phyloP scores from a whole-genome alignment of 768 basidiomycete species.

The Panellus pusillus region DNA sequence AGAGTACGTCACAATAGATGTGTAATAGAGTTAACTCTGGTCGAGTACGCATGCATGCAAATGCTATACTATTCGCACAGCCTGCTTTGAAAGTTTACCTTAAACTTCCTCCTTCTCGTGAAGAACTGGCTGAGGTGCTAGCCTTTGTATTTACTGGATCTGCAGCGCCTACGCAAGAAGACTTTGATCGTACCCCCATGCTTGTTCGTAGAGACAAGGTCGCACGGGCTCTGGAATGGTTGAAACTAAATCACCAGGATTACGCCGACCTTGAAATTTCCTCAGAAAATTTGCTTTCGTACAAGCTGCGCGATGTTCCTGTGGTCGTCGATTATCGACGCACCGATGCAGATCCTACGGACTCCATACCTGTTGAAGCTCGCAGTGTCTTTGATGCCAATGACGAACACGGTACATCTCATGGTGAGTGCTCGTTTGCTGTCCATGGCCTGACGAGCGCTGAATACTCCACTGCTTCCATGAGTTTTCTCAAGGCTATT shows the following conservation, averaged over 20 bases:
- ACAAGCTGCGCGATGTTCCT: slow-evolving; percentile 2
- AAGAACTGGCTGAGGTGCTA: slow-evolving; percentile 25
- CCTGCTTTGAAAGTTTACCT: slow-evolving; percentile 29
- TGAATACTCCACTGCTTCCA: slow-evolving; percentile 14
- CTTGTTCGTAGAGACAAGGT: slow-evolving; percentile 20
- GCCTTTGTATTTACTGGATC: slow-evolving; percentile 7
- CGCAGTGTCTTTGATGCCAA: slow-evolving; percentile 3
- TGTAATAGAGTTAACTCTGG: slow-evolving; percentile 30
- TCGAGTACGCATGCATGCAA: slow-evolving; percentile 27
- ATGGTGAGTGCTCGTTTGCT: slow-evolving; percentile 35
- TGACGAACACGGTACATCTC: slow-evolving; percentile 18
- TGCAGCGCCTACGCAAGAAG: not conserved
- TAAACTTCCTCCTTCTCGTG: slow-evolving; percentile 24
- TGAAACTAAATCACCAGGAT: slow-evolving; percentile 13
- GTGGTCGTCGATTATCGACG: slow-evolving; percentile 12
- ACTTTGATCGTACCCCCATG: slow-evolving; percentile 8
- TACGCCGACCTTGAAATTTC: slow-evolving; percentile 17
- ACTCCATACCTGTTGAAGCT: not conserved
- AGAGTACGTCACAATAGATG: slow-evolving; percentile 28
- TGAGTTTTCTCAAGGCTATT: slow-evolving; percentile 18
- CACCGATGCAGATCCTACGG: not conserved
- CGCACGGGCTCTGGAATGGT: slow-evolving; percentile 10
- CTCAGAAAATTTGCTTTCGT: slow-evolving; percentile 4
- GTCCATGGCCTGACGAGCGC: slow-evolving; percentile 37
- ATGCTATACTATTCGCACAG: slow-evolving; percentile 31